phyloP scores from a whole-genome alignment of 768 basidiomycete genomes.

The Lactifluus subvellereus region DNA sequence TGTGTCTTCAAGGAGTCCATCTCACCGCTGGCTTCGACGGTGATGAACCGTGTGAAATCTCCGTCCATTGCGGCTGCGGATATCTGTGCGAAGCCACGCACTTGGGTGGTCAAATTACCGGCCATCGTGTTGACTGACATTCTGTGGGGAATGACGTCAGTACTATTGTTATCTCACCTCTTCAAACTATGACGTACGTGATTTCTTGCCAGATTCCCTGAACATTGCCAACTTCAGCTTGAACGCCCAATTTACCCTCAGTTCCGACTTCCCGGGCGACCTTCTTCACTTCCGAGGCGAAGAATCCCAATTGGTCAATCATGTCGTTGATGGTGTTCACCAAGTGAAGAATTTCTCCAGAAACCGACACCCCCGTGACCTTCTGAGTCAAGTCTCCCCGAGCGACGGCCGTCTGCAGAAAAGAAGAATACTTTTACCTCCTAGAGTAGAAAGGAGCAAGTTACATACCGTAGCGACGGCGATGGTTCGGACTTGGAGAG shows the following conservation, averaged over 20 bases:
- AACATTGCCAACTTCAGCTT: constrained; percentile 93
- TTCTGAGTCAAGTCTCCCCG: constrained; percentile 91
- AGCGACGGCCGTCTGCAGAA: constrained; percentile 76
- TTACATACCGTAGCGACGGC: constrained; percentile 78
- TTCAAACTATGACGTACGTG: constrained; percentile 53
- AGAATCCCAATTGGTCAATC: constrained; percentile 63
- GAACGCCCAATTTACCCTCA: constrained; percentile 96
- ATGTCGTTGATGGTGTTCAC: constrained; percentile 97
- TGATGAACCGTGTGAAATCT: constrained; percentile 98
- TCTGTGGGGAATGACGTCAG: constrained; percentile 37
- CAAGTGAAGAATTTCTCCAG: constrained; percentile 92
- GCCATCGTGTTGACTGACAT: constrained; percentile 98
- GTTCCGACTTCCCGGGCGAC: constrained; percentile 97
- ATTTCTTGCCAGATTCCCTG: constrained; percentile 99
- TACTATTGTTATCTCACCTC: not conserved
- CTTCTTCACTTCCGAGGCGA: constrained; percentile 82
- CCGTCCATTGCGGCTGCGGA: constrained; percentile 98
- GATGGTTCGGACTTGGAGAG: constrained; percentile 88
- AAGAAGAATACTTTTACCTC: constrained; percentile 1
- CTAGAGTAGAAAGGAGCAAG: not conserved
- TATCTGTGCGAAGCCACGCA: constrained; percentile 97
- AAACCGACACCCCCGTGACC: constrained; percentile 86
- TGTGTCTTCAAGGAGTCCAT: constrained; percentile 99
- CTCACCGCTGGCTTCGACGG: constrained; percentile 96
- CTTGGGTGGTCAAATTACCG: constrained; percentile 93